Conservation (phyloP, 805 yeast genomes). For the Priceomyces melissophilus region DNA sequence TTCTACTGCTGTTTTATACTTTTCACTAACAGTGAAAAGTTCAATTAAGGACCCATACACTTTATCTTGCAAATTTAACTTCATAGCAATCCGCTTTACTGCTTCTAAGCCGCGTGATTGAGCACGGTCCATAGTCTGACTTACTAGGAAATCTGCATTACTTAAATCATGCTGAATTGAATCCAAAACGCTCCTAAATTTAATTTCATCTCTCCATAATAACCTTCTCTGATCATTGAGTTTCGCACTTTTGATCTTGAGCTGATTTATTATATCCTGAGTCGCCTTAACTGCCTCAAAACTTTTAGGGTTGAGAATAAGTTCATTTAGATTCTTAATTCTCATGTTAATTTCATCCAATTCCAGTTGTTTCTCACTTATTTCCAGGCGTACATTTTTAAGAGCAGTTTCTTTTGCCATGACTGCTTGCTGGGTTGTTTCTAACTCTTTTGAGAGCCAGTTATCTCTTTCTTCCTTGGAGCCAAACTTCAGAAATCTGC, state of each 20-base stretch:
- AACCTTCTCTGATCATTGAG: slow-evolving; percentile 65
- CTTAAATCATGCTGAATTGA: slow-evolving; percentile 54
- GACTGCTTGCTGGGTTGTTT: slow-evolving; percentile 27
- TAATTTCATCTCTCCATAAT: slow-evolving; percentile 78
- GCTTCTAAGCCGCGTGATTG: slow-evolving; percentile 67
- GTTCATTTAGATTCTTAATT: slow-evolving; percentile 11
- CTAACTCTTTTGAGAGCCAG: slow-evolving; percentile 61
- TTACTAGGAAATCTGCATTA: slow-evolving; percentile 56
- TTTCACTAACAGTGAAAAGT: slow-evolving; percentile 73
- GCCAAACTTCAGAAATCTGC: slow-evolving; percentile 59
- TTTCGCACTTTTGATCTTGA: slow-evolving; percentile 40
- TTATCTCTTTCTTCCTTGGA: slow-evolving; percentile 56
- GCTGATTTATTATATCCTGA: slow-evolving; percentile 35
- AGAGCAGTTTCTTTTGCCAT: slow-evolving; percentile 21
- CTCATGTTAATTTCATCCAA: slow-evolving; percentile 14
- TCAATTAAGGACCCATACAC: slow-evolving; percentile 88
- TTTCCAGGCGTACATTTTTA: slow-evolving; percentile 17
- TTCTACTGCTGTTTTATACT: slow-evolving; percentile 82
- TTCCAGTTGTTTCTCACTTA: slow-evolving; percentile 22
- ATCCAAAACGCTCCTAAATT: slow-evolving; percentile 52
- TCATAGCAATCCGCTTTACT: slow-evolving; percentile 59
- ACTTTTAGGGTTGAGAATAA: slow-evolving; percentile 9
- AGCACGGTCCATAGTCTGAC: slow-evolving; percentile 72
- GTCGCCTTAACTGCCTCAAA: slow-evolving; percentile 13
- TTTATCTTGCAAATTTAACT: slow-evolving; percentile 51